Base-by-base conservation (phyloP, 192 early-diverging fungal species). In the Geosiphon pyriformis region DNA sequence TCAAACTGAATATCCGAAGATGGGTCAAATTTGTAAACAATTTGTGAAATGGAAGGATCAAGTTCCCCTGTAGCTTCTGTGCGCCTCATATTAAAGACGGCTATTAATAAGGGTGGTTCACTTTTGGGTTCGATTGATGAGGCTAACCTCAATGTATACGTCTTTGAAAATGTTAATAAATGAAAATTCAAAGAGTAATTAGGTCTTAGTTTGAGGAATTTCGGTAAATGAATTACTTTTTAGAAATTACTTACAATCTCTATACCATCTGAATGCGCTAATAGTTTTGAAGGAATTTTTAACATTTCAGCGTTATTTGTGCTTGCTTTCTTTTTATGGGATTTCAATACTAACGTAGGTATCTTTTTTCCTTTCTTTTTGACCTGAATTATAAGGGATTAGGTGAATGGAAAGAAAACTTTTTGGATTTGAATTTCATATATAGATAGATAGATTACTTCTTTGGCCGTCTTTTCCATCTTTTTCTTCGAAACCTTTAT, bases 321-420 rank as follows among this genome's bases (percentile, higher is more conserved):
- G 27, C 70, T 66, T 61, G 77, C 68, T 55, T 70, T 65, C n/a
- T 42, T 55, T 17, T 76, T 70, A 25, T 31, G 51, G 8, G 61
- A 49, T 23, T 12, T 61, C 2, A 50, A 72, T 0, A 53, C 70
- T 59, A 79, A 77, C 31, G 70, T 74, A 20, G 71, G 69, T n/a
- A 71, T 71, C 72, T 75, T 74, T 56, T 74, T 72, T 68, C 72
- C 76, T 46, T 75, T n/a, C n/a, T n/a, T n/a, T n/a, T n/a, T n/a
- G n/a, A n/a, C n/a, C n/a, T n/a, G n/a, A n/a, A n/a, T n/a, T n/a
- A n/a, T n/a, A n/a, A n/a, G n/a, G n/a, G n/a, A n/a, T n/a, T n/a
- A n/a, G n/a, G n/a, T n/a, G n/a, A n/a, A n/a, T n/a, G n/a, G n/a
- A n/a, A n/a, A n/a, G n/a, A n/a, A n/a, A n/a, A n/a, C n/a, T n/a